These are phyloP conservation scores for Candida coquimbonensis DNA, from an alignment of 805 yeast species.

Conservation along the genomic window DNA sequence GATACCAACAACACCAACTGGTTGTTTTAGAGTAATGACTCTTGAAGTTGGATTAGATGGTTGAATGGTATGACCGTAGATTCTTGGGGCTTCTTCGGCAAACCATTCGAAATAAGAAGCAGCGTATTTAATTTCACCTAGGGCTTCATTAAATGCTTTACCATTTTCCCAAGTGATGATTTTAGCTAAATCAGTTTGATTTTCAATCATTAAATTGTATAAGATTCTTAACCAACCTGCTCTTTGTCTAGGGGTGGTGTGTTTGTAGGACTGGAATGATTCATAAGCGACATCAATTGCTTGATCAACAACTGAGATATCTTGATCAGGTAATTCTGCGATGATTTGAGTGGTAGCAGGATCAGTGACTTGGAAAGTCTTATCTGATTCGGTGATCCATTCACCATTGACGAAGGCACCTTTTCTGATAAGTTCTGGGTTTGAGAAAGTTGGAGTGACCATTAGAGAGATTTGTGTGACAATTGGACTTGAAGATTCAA, in stretches of 20 bases:
- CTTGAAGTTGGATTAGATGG: slow-evolving; percentile 45
- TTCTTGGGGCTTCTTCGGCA: slow-evolving; percentile 55
- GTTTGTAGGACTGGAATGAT: slow-evolving; percentile 39
- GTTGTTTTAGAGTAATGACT: slow-evolving; percentile 48
- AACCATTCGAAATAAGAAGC: slow-evolving; percentile 87
- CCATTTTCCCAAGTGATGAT: slow-evolving; percentile 57
- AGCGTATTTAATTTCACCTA: slow-evolving; percentile 50
- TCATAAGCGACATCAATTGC: slow-evolving; percentile 43
- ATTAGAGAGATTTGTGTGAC: not conserved
- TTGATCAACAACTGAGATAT: slow-evolving; percentile 50
- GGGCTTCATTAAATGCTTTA: slow-evolving; percentile 45
- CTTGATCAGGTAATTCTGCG: slow-evolving; percentile 56
- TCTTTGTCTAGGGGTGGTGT: slow-evolving; percentile 44
- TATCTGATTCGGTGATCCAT: slow-evolving; percentile 47
- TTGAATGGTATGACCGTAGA: slow-evolving; percentile 51
- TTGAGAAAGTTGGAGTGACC: slow-evolving; percentile 30
- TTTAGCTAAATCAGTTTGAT: slow-evolving; percentile 49
- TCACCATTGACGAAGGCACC: slow-evolving; percentile 66
- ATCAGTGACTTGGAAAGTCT: slow-evolving; percentile 56
- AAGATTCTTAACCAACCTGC: slow-evolving; percentile 43
- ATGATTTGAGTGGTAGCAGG: slow-evolving; percentile 64
- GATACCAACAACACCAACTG: slow-evolving; percentile 58
- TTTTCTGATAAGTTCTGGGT: slow-evolving; percentile 47
- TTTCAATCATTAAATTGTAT: slow-evolving; percentile 45
- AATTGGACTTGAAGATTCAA: not conserved